Percentiles rank a stretch among this genome's conserved stretches.
Evolutionary conservation across 257 asterid genomes (phyloP).

Genomic region (Nicotiana paniculata): DNA sequence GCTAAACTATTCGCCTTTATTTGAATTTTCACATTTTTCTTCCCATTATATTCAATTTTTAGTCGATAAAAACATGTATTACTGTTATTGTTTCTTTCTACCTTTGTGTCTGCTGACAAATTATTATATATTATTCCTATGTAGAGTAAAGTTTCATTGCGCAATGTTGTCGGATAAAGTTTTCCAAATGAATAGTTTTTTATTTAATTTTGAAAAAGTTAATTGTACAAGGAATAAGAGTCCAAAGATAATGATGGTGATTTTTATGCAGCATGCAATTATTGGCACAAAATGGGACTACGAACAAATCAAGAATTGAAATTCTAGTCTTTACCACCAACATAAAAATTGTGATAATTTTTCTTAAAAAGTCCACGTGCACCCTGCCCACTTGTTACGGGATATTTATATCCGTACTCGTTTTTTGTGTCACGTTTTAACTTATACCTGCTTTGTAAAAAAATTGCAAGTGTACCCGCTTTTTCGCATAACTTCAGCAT

Average conservation of each 20-base stretch:
- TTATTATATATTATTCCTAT: too few species aligned
- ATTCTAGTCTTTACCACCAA: background rate
- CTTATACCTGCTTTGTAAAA: too few species aligned
- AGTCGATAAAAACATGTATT: background rate
- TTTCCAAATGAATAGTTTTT: background rate
- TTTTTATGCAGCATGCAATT: background rate
- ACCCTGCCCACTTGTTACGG: too few species aligned
- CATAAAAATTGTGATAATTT: background rate
- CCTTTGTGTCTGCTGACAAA: background rate
- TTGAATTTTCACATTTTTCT: background rate
- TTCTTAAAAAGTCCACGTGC: too few species aligned
- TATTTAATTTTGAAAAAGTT: too few species aligned
- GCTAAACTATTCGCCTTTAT: background rate
- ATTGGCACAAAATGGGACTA: background rate
- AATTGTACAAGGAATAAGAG: background rate
- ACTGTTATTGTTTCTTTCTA: background rate
- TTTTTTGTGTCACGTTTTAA: too few species aligned
- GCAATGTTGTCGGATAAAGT: background rate
- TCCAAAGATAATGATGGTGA: background rate
- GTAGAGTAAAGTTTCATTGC: background rate
- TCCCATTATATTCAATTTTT: background rate
- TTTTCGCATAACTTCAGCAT: too few species aligned
- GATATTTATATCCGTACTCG: too few species aligned
- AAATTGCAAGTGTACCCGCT: too few species aligned
- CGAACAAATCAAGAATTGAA: background rate